Percentiles rank a stretch among this genome's conserved stretches.
Conservation (phyloP, 768 basidiomycete genomes). For the Termitomyces sp. region DNA sequence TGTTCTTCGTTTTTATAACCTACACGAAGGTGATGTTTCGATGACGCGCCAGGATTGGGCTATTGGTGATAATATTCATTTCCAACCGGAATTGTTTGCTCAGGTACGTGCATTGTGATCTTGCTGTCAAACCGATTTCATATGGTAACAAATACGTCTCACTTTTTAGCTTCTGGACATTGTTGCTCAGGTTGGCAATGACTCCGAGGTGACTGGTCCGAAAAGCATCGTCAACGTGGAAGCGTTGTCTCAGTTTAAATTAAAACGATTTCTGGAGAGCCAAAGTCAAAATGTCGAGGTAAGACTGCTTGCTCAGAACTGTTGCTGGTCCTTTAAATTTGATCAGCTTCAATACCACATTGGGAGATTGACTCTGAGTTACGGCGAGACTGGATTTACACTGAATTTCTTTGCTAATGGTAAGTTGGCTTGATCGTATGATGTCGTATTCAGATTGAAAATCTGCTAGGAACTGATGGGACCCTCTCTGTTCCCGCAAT, state of each 20-base stretch:
- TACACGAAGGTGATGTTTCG: slow-evolving; percentile 11
- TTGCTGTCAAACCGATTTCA: background rate
- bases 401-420: slow-evolving; percentile 16
- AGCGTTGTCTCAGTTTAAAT: slow-evolving; percentile 10
- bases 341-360: slow-evolving; percentile 13
- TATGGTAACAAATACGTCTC: no score
- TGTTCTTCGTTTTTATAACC: background rate
- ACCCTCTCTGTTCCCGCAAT: slow-evolving; percentile 7
- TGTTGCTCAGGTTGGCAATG: slow-evolving; percentile 8
- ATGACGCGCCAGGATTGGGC: slow-evolving; percentile 14
- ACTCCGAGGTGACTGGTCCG: slow-evolving; percentile 12
- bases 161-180: slow-evolving; percentile 6
- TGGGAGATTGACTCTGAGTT: slow-evolving; percentile 11
- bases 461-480: slow-evolving; percentile 8
- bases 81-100: slow-evolving; percentile 5
- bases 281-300: slow-evolving; percentile 7
- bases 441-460: background rate
- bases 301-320: background rate
- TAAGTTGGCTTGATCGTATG: background rate
- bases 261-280: slow-evolving; percentile 9
- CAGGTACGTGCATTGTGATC: background rate
- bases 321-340: background rate
- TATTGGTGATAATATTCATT: slow-evolving; percentile 12
- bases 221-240: slow-evolving; percentile 8
- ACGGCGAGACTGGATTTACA: slow-evolving; percentile 12